Conservation (phyloP, 306 rosid species). For the Pachyrhizus erosus region DNA sequence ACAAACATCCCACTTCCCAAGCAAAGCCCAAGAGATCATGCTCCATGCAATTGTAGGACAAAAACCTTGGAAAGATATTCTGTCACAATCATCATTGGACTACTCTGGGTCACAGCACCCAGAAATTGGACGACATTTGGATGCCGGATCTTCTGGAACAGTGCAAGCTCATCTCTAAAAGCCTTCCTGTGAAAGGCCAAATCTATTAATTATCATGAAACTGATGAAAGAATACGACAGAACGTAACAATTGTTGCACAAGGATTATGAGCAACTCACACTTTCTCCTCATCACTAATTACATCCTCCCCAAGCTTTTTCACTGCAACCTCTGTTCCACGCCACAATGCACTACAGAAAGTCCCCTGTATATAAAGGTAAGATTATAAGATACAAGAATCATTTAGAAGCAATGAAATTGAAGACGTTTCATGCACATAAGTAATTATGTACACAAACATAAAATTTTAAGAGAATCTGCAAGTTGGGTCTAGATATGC, state of each 20-base stretch:
- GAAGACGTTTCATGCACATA: background rate
- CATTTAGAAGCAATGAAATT: conserved; percentile 18
- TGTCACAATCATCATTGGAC: conserved; percentile 98
- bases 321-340: conserved; percentile 93
- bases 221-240: conserved; percentile 11
- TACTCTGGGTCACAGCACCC: conserved; percentile 99
- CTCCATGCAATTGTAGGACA: conserved; percentile 26
- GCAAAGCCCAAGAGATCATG: conserved; percentile 20
- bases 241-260: background rate
- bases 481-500: background rate
- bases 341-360: conserved; percentile 83
- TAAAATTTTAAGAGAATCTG: background rate
- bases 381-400: conserved; percentile 37
- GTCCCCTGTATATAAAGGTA: conserved; percentile 69
- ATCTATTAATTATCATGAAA: conserved; percentile 37
- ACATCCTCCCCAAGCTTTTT: conserved; percentile 82
- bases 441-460: background rate
- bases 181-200: conserved; percentile 73
- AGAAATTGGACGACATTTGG: conserved; percentile 97
- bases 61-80: conserved; percentile 97
- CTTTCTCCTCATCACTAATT: conserved; percentile 74
- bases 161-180: conserved; percentile 87
- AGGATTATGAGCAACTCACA: conserved; percentile 60
- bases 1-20: conserved; percentile 27
- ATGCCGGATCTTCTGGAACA: conserved; percentile 93